A percentile compares a stretch with the other conserved stretches of the same genome.
Evolutionary conservation across 2,329 filamentous ascomycete species (phyloP).

Genomic region (Delphinella strobiligena): DNA sequence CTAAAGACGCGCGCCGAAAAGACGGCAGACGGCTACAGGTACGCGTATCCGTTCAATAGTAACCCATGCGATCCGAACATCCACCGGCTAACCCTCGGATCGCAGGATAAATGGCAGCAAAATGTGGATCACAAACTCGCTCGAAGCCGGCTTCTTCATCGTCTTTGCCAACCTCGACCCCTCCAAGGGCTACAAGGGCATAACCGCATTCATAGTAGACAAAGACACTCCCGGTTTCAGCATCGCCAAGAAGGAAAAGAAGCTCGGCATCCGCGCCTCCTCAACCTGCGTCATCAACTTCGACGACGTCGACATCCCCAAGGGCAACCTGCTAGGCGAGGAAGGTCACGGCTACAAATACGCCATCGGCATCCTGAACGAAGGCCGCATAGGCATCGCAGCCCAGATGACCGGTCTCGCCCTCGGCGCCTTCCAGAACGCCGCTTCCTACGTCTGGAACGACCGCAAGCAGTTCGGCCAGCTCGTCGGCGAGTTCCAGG

Average conservation of each 20-base stretch:
- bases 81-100: no score
- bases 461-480: slow-evolving; percentile 94
- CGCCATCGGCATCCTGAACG: slow-evolving; percentile 85
- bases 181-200: slow-evolving; percentile 88
- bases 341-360: slow-evolving; percentile 96
- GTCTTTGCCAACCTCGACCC: slow-evolving; percentile 95
- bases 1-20: slow-evolving; percentile 81
- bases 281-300: slow-evolving; percentile 97
- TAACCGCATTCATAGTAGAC: slow-evolving; percentile 90
- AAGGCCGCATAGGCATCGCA: slow-evolving; percentile 93
- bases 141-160: slow-evolving; percentile 90
- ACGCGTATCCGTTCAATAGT: no score
- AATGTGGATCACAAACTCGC: slow-evolving; percentile 99
- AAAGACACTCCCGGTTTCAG: slow-evolving; percentile 81
- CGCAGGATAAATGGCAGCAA: slow-evolving; percentile 82
- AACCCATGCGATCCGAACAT: no score
- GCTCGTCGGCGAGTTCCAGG: slow-evolving; percentile 91
- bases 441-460: slow-evolving; percentile 90
- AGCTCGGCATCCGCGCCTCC: slow-evolving; percentile 89
- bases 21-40: slow-evolving; percentile 72
- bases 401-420: slow-evolving; percentile 98
- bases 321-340: slow-evolving; percentile 76
- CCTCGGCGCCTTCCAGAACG: slow-evolving; percentile 89
- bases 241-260: slow-evolving; percentile 99
- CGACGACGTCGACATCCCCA: slow-evolving; percentile 85